These are phyloP conservation scores for Flaveria bidentis DNA, from an alignment of 129 eudicot genomes.

Conservation along the genomic window DNA sequence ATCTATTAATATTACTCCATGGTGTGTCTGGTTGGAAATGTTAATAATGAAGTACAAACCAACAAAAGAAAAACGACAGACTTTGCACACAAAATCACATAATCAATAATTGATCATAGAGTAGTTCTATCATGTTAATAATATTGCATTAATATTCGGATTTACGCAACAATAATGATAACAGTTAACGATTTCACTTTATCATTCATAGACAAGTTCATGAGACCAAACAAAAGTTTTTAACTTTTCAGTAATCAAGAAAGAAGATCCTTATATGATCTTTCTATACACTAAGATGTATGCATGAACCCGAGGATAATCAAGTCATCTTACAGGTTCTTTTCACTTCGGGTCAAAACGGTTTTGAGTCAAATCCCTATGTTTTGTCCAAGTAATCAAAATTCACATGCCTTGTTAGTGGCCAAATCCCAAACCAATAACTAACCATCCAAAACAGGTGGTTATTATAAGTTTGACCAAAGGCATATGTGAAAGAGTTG, in stretches of 20 bases:
- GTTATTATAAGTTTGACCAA: slow-evolving; percentile 6
- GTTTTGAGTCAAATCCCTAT: background rate
- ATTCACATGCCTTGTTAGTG: slow-evolving; percentile 1
- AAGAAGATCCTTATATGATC: background rate
- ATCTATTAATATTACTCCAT: slow-evolving; percentile 22
- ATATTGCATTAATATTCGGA: background rate
- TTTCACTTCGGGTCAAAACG: background rate
- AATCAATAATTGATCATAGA: background rate
- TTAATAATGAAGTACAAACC: slow-evolving; percentile 6
- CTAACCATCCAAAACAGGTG: background rate
- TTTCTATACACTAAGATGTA: background rate
- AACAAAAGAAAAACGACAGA: background rate
- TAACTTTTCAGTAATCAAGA: too few species aligned
- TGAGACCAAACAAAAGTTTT: too few species aligned
- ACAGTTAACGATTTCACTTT: too few species aligned
- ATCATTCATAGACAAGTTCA: too few species aligned
- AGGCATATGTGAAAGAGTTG: slow-evolving; percentile 18
- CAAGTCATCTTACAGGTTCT: background rate
- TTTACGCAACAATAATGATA: background rate
- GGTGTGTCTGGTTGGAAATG: slow-evolving; percentile 26
- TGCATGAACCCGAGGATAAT: background rate
- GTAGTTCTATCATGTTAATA: slow-evolving; percentile 8
- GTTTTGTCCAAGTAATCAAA: background rate
- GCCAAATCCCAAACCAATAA: background rate
- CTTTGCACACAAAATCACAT: background rate